Conservation (phyloP, 2,329 filamentous ascomycete genomes). For the Ascochyta clinopodiicola region DNA sequence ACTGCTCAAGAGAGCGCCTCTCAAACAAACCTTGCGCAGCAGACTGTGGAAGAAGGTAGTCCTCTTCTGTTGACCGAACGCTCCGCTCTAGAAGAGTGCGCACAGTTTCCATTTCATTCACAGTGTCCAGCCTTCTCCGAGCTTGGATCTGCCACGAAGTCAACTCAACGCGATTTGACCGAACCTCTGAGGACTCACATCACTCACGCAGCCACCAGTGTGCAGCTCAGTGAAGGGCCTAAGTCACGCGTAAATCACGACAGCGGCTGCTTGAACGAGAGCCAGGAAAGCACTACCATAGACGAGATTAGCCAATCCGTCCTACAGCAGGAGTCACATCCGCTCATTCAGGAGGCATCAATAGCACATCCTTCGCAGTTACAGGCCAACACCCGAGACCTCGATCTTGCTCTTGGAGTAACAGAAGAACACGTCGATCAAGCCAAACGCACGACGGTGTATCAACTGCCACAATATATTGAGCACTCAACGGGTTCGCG, state of each 20-base stretch:
- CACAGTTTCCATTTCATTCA: constrained; percentile 21
- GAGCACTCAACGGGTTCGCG: constrained; percentile 10
- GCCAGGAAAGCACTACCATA: constrained; percentile 13
- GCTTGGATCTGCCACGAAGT: background rate
- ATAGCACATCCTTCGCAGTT: background rate
- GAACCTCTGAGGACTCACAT: background rate
- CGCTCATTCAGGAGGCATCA: too few species aligned
- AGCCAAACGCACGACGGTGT: background rate
- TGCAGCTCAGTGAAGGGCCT: background rate
- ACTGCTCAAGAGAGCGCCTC: background rate
- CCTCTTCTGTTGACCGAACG: constrained; percentile 11
- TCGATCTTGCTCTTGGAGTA: background rate
- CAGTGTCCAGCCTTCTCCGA: constrained; percentile 13
- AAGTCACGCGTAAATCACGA: background rate
- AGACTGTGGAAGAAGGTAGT: background rate
- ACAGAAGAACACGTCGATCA: background rate
- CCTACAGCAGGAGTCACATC: background rate
- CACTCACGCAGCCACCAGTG: background rate
- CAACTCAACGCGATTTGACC: background rate
- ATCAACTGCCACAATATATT: constrained; percentile 3
- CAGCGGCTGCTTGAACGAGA: background rate
- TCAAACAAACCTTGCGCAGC: background rate
- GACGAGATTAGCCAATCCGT: constrained; percentile 9
- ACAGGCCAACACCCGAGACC: background rate
- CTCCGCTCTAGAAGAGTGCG: constrained; percentile 16